These are phyloP conservation scores for Ustilago bromivora DNA, from an alignment of 1,284 basidiomycete genomes.

Conservation along the genomic window DNA sequence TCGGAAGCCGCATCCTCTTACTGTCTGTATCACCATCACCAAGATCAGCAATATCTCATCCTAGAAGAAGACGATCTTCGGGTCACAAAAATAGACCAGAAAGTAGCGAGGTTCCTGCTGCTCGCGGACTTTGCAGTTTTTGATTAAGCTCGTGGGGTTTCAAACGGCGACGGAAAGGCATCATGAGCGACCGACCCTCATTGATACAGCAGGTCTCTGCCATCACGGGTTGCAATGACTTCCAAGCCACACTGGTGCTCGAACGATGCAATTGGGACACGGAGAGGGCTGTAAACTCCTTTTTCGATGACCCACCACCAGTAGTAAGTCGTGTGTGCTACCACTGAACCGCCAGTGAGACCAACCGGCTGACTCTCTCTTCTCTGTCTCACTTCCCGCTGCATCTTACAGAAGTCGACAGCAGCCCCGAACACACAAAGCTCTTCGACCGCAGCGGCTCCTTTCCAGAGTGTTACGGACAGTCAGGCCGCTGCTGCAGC, in stretches of 20 bases:
- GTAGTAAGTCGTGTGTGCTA: slow-evolving; percentile 23
- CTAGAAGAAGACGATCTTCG: neutral
- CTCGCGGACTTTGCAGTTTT: neutral
- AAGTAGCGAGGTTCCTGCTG: neutral
- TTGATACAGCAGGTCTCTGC: slow-evolving; percentile 39
- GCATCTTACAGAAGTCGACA: slow-evolving; percentile 10
- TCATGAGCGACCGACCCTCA: slow-evolving; percentile 23
- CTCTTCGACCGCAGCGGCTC: slow-evolving; percentile 23
- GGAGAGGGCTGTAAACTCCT: slow-evolving; percentile 43
- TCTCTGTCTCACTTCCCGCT: neutral
- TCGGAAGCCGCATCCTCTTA: neutral
- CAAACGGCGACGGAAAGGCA: neutral
- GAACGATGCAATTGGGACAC: slow-evolving; percentile 37
- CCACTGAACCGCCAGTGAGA: no score
- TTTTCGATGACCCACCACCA: slow-evolving; percentile 52
- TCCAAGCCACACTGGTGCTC: slow-evolving; percentile 31
- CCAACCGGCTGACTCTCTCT: neutral
- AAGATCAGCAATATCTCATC: neutral
- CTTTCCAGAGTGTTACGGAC: slow-evolving; percentile 11
- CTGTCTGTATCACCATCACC: no score
- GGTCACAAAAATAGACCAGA: neutral
- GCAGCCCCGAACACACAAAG: slow-evolving; percentile 9
- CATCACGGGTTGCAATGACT: slow-evolving; percentile 47
- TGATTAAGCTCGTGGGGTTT: neutral
- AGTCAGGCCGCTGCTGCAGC: slow-evolving; percentile 6